Evolutionary conservation across 345 rosid genomes (phyloP).

Genomic region (Schrenkiella parvula): DNA sequence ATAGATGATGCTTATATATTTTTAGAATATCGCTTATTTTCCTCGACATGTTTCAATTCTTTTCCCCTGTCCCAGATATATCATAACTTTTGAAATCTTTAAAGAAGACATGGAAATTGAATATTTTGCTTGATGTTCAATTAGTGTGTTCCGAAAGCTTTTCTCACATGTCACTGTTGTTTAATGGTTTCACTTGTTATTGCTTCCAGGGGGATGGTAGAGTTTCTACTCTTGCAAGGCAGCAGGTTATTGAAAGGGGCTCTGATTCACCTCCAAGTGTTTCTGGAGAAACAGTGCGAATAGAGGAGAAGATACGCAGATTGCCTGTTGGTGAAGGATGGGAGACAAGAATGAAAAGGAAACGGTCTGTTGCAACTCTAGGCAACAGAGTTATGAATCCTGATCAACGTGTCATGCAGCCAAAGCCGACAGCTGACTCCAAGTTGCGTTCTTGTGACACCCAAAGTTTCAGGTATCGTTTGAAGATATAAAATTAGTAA

Average conservation of each 20-base stretch:
- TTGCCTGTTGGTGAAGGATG: slow-evolving; percentile 87
- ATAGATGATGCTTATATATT: neutral
- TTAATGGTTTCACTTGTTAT: slow-evolving; percentile 14
- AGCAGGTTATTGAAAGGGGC: slow-evolving; percentile 57
- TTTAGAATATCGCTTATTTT: neutral
- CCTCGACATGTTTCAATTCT: neutral
- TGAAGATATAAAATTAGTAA: neutral
- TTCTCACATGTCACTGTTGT: slow-evolving; percentile 5
- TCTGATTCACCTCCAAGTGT: slow-evolving; percentile 56
- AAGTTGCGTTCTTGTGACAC: slow-evolving; percentile 69
- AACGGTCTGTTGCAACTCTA: slow-evolving; percentile 81
- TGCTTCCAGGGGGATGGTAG: slow-evolving; percentile 54
- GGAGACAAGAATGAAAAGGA: slow-evolving; percentile 89
- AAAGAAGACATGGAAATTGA: neutral
- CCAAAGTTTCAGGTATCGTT: slow-evolving; percentile 64
- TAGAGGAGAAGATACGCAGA: slow-evolving; percentile 77
- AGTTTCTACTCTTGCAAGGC: slow-evolving; percentile 46
- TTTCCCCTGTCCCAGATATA: neutral
- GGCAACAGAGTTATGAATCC: slow-evolving; percentile 54
- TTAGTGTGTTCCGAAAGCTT: neutral
- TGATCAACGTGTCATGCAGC: slow-evolving; percentile 59
- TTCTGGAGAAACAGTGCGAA: slow-evolving; percentile 45
- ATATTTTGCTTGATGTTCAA: neutral
- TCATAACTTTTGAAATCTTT: neutral
- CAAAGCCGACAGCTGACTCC: slow-evolving; percentile 55